Evolutionary conservation across 805 yeast species (phyloP), one percentile per base, ranked within the genome.

Genomic region (Myxozyma sirexii): DNA sequence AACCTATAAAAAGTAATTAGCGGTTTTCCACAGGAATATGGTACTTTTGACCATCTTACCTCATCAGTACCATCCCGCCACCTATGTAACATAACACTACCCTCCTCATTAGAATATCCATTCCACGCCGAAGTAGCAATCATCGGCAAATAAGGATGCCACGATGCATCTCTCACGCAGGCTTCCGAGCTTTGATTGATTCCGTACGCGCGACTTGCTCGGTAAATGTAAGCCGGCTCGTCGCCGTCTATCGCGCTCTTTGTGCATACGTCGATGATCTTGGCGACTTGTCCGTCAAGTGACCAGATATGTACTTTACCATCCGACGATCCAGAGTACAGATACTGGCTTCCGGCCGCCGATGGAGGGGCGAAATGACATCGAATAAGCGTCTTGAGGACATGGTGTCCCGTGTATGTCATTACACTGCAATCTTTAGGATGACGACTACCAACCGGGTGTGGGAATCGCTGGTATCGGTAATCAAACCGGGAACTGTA

Each of bases 351-450:
- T 13, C 69, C 72, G 13, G 72, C 63, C 3, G 66, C 46, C 5
- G 43, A 43, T 2, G 63, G 49, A 12, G 74, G 74, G 5, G 73
- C 67, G 39, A 71, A 71, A 37, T 69, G 71, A 54, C 71, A 68
- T 19, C 72, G 63, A 37, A 70, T 71, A 7, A 69, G 62, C 3
- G 74, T 71, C 21, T 61, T 60, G 21, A 62, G 56, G 13, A 69
- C 73, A 21, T 63, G 53, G 52, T 71, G 74, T 15, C 73, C 72
- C 10, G 67, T 44, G 50, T 67, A 71, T 4, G 74, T 67, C 70
- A 68, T 67, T 21, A 71, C 60, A 56, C 70, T 67, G 39, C 54
- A 43, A 47, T 71, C 72, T 27, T 59, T 52, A 7, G 72, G 72
- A 56, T 70, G 70, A 26, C 63, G 56, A 23, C 53, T 45, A 19